These are phyloP conservation scores for Aspergillus fijiensis DNA, from an alignment of 2,329 filamentous ascomycete species.

Conservation along the genomic window DNA sequence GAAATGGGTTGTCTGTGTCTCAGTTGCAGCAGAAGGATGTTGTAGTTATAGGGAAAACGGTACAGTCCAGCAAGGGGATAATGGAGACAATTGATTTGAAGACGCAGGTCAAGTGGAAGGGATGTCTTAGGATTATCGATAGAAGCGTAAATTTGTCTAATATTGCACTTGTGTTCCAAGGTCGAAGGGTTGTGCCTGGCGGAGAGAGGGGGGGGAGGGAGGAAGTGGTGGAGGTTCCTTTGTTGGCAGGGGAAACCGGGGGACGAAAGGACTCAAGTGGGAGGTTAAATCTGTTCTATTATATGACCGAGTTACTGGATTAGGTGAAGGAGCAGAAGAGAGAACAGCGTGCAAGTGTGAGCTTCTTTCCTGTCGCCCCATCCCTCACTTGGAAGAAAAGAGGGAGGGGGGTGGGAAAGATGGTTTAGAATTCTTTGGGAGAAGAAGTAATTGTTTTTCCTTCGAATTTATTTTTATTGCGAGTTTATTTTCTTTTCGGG, in stretches of 20 bases:
- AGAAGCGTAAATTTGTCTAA: conserved; percentile 8
- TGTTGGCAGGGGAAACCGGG: conserved; percentile 5
- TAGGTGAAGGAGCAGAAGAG: conserved; percentile 11
- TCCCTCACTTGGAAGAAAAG: conserved; percentile 3
- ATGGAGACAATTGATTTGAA: conserved; percentile 14
- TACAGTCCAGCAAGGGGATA: conserved; percentile 23
- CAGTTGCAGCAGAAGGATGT: conserved; percentile 22
- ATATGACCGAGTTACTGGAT: conserved; percentile 15
- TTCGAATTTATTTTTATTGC: too few species aligned
- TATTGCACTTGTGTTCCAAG: conserved; percentile 5
- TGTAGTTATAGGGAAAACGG: conserved; percentile 20
- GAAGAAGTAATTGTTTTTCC: neutral
- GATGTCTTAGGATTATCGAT: conserved; percentile 23
- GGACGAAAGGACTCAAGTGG: neutral
- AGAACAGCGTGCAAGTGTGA: conserved; percentile 7
- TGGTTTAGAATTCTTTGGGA: neutral
- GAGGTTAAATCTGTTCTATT: neutral
- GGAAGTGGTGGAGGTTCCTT: neutral
- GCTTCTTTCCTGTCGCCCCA: conserved; percentile 10
- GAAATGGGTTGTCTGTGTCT: conserved; percentile 14
- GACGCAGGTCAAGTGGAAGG: conserved; percentile 14
- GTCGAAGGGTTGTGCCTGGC: conserved; percentile 4
- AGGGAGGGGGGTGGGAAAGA: neutral
- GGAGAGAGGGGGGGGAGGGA: neutral
- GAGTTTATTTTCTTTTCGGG: too few species aligned